A percentile compares a stretch with the other conserved stretches of the same genome.
phyloP scores from a whole-genome alignment of 306 rosid genomes.

The Crataegus laevigata region DNA sequence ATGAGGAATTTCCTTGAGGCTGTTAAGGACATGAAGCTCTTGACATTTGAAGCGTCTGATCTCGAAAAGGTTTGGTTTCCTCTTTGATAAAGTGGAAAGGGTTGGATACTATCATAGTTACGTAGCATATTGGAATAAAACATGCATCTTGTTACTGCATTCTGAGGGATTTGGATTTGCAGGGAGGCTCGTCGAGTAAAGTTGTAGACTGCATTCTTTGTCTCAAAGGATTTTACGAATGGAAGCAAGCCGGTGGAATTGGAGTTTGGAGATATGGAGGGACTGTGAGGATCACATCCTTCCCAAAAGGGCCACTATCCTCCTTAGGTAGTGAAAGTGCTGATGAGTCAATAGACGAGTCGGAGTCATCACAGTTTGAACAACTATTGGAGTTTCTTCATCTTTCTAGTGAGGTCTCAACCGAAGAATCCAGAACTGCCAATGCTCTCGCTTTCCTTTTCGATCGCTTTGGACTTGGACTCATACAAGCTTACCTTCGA shows the following conservation, averaged over 20 bases:
- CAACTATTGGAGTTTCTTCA: conserved; percentile 70
- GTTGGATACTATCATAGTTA: neutral
- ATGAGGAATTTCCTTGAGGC: conserved; percentile 93
- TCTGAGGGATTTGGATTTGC: conserved; percentile 20
- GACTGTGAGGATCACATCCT: conserved; percentile 76
- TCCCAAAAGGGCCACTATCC: conserved; percentile 54
- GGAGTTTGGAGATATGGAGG: conserved; percentile 99
- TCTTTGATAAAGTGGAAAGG: neutral
- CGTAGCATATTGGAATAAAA: neutral
- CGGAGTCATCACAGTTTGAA: conserved; percentile 70
- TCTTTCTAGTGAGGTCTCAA: conserved; percentile 54
- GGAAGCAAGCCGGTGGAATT: conserved; percentile 86
- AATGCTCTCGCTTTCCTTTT: conserved; percentile 69
- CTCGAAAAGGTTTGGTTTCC: conserved; percentile 62
- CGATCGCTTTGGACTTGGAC: conserved; percentile 78
- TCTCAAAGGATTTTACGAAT: conserved; percentile 85
- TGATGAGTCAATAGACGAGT: conserved; percentile 67
- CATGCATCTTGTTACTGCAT: neutral
- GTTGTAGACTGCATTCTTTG: conserved; percentile 98
- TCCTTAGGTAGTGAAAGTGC: conserved; percentile 61
- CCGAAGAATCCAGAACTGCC: conserved; percentile 64
- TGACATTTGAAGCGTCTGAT: conserved; percentile 95
- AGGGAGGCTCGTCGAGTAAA: conserved; percentile 89
- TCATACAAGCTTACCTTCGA: conserved; percentile 71
- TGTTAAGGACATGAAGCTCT: conserved; percentile 69